These are phyloP conservation scores for Alternaria panax DNA, from an alignment of 2,329 filamentous ascomycete genomes.

Conservation along the genomic window DNA sequence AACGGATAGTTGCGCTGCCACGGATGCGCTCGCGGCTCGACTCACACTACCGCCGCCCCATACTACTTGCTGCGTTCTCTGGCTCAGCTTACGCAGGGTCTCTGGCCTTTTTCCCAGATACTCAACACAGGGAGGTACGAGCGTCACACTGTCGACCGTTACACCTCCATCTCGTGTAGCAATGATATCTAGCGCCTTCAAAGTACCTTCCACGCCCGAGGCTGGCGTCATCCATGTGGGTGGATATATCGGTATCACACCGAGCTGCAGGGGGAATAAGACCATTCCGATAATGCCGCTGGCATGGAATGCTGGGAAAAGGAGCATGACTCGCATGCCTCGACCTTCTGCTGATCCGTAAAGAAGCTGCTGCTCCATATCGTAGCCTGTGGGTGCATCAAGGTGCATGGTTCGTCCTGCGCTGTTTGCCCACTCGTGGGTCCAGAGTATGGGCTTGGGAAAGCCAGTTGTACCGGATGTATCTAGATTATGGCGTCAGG, in stretches of 20 bases:
- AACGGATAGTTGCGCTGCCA: constrained; percentile 8
- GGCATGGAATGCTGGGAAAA: constrained; percentile 18
- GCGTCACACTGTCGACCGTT: not conserved
- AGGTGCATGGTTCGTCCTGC: constrained; percentile 7
- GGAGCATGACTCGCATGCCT: constrained; percentile 2
- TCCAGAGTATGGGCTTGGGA: constrained; percentile 47
- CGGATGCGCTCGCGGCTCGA: constrained; percentile 3
- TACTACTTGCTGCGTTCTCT: not conserved
- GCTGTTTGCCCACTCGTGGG: constrained; percentile 22
- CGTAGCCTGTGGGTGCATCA: constrained; percentile 2
- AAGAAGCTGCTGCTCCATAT: not conserved
- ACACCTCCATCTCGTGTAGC: not conserved
- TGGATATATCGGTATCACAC: constrained; percentile 10
- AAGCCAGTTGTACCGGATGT: constrained; percentile 50
- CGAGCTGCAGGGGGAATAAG: constrained; percentile 8
- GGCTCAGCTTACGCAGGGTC: constrained; percentile 4
- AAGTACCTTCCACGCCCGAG: not conserved
- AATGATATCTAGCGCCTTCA: not conserved
- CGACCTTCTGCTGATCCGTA: not conserved
- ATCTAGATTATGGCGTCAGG: constrained; percentile 16
- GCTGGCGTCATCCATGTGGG: constrained; percentile 3
- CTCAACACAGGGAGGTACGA: constrained; percentile 7
- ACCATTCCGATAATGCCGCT: constrained; percentile 13
- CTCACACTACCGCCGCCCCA: constrained; percentile 22
- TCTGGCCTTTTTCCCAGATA: constrained; percentile 9